phyloP scores from a whole-genome alignment of 2,329 filamentous ascomycete genomes.

The Didymella pomorum region DNA sequence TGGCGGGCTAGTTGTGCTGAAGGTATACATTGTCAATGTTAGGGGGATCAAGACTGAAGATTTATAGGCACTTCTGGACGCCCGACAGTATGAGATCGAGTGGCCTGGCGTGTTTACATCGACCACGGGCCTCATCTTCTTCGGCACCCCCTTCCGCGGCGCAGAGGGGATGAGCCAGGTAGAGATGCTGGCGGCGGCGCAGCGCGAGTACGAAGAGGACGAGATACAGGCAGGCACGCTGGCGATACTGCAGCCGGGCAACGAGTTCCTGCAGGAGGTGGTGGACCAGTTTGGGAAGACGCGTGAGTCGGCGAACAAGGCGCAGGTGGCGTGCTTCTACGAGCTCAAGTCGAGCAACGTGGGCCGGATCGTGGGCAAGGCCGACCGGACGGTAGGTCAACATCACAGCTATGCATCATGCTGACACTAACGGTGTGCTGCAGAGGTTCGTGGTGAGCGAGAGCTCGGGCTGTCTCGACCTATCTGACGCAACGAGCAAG shows the following conservation, averaged over 20 bases:
- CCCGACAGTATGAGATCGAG: neutral
- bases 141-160: neutral
- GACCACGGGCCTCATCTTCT: neutral
- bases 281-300: conserved; percentile 32
- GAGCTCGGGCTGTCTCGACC: conserved; percentile 33
- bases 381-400: conserved; percentile 28
- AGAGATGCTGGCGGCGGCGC: neutral
- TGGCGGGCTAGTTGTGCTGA: neutral
- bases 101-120: neutral
- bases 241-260: conserved; percentile 34
- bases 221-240: conserved; percentile 26
- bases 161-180: neutral
- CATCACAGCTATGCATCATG: conserved; percentile 1
- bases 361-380: conserved; percentile 36
- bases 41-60: no score
- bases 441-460: conserved; percentile 34
- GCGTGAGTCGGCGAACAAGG: conserved; percentile 27
- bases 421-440: conserved; percentile 4
- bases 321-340: conserved; percentile 33
- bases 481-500: conserved; percentile 26
- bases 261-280: conserved; percentile 34
- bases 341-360: conserved; percentile 38
- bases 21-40: neutral
- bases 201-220: neutral
- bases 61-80: neutral